These are phyloP conservation scores for Prosopis cineraria DNA, from an alignment of 306 rosid genomes.

Conservation along the genomic window DNA sequence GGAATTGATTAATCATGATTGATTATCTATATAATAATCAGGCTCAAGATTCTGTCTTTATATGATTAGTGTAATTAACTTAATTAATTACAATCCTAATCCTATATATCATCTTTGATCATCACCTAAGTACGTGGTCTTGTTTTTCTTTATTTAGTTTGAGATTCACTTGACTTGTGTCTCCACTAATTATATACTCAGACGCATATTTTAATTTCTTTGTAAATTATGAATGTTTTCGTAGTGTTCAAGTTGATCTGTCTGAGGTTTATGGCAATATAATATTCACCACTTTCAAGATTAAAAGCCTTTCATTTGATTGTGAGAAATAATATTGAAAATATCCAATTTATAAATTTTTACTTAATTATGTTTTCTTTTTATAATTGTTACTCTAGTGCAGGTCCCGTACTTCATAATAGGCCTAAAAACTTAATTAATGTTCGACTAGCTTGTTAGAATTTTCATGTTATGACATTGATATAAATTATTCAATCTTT, in stretches of 20 bases:
- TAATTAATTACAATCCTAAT: background rate
- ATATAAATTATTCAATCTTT: no score
- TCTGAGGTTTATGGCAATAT: background rate
- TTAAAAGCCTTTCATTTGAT: background rate
- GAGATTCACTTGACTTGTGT: background rate
- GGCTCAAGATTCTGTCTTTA: background rate
- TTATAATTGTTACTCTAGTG: background rate
- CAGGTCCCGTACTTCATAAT: background rate
- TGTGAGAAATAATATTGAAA: background rate
- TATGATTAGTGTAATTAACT: background rate
- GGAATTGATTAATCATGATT: background rate
- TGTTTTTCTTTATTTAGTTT: background rate
- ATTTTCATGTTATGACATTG: no score
- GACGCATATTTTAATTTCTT: background rate
- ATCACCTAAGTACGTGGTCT: background rate
- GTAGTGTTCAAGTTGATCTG: background rate
- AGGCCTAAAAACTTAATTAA: no score
- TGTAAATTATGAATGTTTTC: background rate
- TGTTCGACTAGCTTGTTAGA: background rate
- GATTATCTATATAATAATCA: background rate
- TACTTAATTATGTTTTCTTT: background rate
- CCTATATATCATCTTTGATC: background rate
- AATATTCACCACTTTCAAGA: background rate
- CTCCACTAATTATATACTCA: background rate
- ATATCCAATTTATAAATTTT: background rate